Evolutionary conservation across 2,329 filamentous ascomycete species (phyloP), one percentile per base, ranked within the genome.

Genomic region (Neofusicoccum cordaticola): DNA sequence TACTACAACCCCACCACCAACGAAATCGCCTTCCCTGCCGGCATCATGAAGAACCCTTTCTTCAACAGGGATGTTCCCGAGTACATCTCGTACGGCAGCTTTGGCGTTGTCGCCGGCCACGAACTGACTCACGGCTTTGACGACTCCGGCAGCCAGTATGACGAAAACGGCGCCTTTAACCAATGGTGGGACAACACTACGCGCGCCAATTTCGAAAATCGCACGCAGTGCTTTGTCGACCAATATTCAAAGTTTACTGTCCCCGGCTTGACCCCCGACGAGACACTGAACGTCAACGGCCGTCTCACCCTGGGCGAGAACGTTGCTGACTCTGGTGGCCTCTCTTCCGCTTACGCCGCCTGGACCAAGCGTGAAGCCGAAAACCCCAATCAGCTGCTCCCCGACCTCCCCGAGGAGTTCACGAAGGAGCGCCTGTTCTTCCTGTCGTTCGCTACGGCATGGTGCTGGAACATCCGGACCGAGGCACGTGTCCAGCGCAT

Each of bases 81-180:
- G 27, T 91, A 90, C 69, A 76, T 91, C 42, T 84, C 84, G 9
- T 92, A 90, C 72, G 88, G 88, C n/a, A 86, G 85, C 0, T 88
- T 91, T 71, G 89, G 37, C 37, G 37, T 39, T 3, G 37, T 39
- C 37, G 37, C 37, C 8, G 89, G 88, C 2, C 89, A 91, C 70
- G 88, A 91, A 72, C 81, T 91, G 7, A 88, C 86, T 3, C 89
- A 91, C 51, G 88, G 86, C 12, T 90, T 91, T 69, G 89, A 91
- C 72, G 87, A 83, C 39, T 85, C 82, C 0, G 88, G 88, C 8
- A 82, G 86, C 17, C 83, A 87, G 68, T 90, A 86, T 68, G 86
- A 91, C 69, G 80, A 87, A 68, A 85, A 83, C 47, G 88, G 87
- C 22, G 88, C 87, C 70, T 85, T 84, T 70, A 87, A 84, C 0